Evolutionary conservation across 2,329 filamentous ascomycete genomes (phyloP), one percentile per base, ranked within the genome.

Genomic region (Trichoderma endophyticum): DNA sequence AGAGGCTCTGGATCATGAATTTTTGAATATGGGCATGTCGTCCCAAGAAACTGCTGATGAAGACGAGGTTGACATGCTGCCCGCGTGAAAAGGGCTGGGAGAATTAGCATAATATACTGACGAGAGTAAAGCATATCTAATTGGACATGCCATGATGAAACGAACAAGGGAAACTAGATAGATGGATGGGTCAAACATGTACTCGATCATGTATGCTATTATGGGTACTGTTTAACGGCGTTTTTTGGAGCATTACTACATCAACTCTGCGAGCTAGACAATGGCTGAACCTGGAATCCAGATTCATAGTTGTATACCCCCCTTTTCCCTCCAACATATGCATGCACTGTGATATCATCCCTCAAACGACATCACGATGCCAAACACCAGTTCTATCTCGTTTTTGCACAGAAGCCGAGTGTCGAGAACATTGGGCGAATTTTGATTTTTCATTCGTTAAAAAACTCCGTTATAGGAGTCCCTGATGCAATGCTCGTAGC

Each of bases 1-100:
- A 36, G 89, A 95, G 76, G 93, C 93, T 0, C 80, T 97, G 61
- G 80, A 87, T 64, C 92, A 95, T 79, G 89, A 91, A 0, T 95
- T 95, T 77, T 80, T 95, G 73, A 81, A 79, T 57, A 75, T 80
- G 21, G 77, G 77, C 59, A 24, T 70, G 43, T 74, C 72, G 64
- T 81, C 81, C 26, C 77, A 78, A 21, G 78, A 77, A 21, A 79
- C 75, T 4, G 81, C 73, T 5, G 83, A 86, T 15, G 86, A 88
- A 5, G 86, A 90, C 73, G 87, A 89, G 76, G 86, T 90, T 83
- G 84, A 86, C 71, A 83, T 86, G 73, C 70, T 86, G 66, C 78
- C 79, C 54, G 80, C 79, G 60, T 82, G 77, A 73, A 61, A 73
- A 28, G 14, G 57, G 32, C 28, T 15, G 15, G 2, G 21, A 62